phyloP scores from a whole-genome alignment of 2,329 filamentous ascomycete genomes.

The Fusarium anguioides region DNA sequence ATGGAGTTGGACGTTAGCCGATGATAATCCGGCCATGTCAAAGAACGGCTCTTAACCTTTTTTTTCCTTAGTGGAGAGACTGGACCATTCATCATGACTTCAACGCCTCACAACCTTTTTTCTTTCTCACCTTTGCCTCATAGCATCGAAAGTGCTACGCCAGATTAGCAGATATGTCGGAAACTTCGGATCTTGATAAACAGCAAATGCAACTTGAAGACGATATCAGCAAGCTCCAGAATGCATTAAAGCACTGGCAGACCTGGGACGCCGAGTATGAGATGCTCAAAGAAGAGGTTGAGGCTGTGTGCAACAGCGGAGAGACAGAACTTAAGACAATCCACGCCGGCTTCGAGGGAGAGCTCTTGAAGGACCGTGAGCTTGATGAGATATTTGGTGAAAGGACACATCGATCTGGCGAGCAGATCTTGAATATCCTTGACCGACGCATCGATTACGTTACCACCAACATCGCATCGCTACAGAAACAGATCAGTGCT shows the following conservation, averaged over 20 bases:
- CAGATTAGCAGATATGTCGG: constrained; percentile 53
- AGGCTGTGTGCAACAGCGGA: constrained; percentile 61
- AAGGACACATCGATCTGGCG: constrained; percentile 43
- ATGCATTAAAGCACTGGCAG: constrained; percentile 87
- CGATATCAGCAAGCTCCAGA: constrained; percentile 75
- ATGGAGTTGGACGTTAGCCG: constrained; percentile 37
- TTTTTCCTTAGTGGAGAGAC: constrained; percentile 17
- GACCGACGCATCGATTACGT: constrained; percentile 89
- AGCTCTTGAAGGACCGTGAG: constrained; percentile 69
- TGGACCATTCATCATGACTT: constrained; percentile 26
- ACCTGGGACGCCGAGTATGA: constrained; percentile 94
- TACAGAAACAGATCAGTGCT: constrained; percentile 77
- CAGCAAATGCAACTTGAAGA: constrained; percentile 81
- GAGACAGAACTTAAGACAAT: constrained; percentile 65
- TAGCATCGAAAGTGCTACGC: constrained; percentile 12
- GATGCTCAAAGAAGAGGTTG: constrained; percentile 83
- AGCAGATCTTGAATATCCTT: constrained; percentile 69
- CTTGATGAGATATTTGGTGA: constrained; percentile 60
- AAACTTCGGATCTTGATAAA: constrained; percentile 75
- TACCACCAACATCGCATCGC: constrained; percentile 77
- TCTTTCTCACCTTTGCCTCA: constrained; percentile 7
- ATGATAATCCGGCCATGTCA: constrained; percentile 38
- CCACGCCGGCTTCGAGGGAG: constrained; percentile 69
- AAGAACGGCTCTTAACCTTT: constrained; percentile 21
- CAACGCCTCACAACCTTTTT: constrained; percentile 19